A percentile compares a stretch with the other conserved stretches of the same genome.
Conservation (phyloP, 1,284 basidiomycete genomes). For the Puccinia triticina region DNA sequence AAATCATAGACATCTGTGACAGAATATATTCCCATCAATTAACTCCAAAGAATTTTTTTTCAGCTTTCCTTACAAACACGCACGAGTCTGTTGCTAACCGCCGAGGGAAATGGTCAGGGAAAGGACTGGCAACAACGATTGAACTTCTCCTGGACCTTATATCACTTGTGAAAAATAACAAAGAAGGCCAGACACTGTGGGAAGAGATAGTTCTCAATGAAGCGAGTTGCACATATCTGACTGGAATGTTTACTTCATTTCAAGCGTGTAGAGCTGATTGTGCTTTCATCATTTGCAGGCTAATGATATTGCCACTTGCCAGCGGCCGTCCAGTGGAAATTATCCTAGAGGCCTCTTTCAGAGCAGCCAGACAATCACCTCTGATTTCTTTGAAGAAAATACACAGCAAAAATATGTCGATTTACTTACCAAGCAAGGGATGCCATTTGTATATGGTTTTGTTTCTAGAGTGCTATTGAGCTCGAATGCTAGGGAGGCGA, state of each 20-base stretch:
- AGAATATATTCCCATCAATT: not conserved
- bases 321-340: conserved; percentile 10
- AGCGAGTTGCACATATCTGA: not conserved
- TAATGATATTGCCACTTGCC: not conserved
- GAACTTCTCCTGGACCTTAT: not conserved
- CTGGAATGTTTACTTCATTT: no score
- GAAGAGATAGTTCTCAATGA: not conserved
- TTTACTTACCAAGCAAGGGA: not conserved
- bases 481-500: not conserved
- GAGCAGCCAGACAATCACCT: not conserved
- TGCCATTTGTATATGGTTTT: not conserved
- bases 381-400: not conserved
- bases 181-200: not conserved
- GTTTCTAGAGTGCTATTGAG: not conserved
- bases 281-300: not conserved
- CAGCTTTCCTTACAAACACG: not conserved
- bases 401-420: not conserved
- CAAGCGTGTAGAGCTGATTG: not conserved
- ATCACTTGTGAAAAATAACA: not conserved
- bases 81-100: not conserved
- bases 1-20: no score
- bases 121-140: not conserved
- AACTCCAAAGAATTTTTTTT: not conserved
- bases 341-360: conserved; percentile 4
- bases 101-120: not conserved